Base-by-base conservation (phyloP, 2,329 filamentous ascomycete genomes). In the Penicillium janthinellum region DNA sequence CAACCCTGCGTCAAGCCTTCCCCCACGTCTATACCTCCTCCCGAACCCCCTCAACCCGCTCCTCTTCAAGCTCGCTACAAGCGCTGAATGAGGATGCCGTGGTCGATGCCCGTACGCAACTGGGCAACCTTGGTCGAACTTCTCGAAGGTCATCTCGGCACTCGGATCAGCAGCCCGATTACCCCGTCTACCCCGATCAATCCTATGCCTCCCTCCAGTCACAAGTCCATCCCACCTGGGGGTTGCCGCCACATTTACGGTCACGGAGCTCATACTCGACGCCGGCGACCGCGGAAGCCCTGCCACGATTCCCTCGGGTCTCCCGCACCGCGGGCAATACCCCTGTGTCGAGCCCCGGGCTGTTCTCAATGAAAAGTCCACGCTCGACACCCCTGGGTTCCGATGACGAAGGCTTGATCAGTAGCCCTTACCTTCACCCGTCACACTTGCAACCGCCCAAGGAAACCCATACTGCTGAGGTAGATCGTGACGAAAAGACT, bases 401-500 rank as follows among this genome's bases (percentile, higher is more conserved):
- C 6, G 73, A 76, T 31, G 74, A 77, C 12, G 74, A 77, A 53
- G 64, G 69, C 34, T 70, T 70, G 56, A 58, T 79, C 42, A 79
- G 81, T 58, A 88, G 85, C 67, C 87, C 88, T 0, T 88, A 85
- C 69, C 76, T 91, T 57, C 89, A 92, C 69, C 88, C 89, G 37
- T 77, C 90, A 57, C 89, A 92, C 74, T 85, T 85, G 61, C 88
- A 90, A 74, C 87, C 84, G 75, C 90, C 92, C 53, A 84, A 89
- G 84, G 90, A 92, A 78, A 97, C 94, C 10, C 91, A 96, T 77
- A 92, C 93, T 64, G 93, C 91, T 55, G 88, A 93, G 70, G 91
- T 97, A 67, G 94, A 98, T 71, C 88, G 93, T 63, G 92, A 98
- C 75, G 86, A 86, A 56, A 84, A 92, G 63, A 96, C 94, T 5